Evolutionary conservation across 2,329 filamentous ascomycete species (phyloP), one percentile per base, ranked within the genome.

Genomic region (Pyrenophora graminea): DNA sequence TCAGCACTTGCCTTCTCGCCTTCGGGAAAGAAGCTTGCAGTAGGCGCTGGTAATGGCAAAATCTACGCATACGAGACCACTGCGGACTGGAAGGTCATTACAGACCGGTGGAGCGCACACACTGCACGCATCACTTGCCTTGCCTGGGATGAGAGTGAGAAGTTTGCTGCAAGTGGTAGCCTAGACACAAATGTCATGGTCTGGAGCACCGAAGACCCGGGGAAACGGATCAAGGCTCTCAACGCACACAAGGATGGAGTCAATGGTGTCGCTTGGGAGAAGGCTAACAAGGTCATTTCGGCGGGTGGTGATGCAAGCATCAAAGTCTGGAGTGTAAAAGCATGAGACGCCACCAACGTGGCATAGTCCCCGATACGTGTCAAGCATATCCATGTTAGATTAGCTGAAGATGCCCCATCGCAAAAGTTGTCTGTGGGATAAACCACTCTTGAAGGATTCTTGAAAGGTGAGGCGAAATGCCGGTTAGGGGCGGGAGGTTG

Each of bases 181-280:
- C 77, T 99, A 42, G 94, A 99, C 71, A 97, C 93, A 0, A 91
- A 96, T 67, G 83, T 99, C 17, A 92, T 90, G 70, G 86, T 96
- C 25, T 99, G 94, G 91, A 96, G 90, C 71, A 74, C 97, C 48
- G 77, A 79, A 37, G 89, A 90, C 69, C 93, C 93, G 0, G 91
- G 90, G 2, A 89, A 89, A 74, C 83, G 93, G 61, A 83, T 95
- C 61, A 93, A 94, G 78, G 87, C 86, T 12, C 76, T 85, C 18
- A 96, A 96, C 68, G 91, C 93, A 42, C 94, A 99, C 77, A 97
- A 97, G 77, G 94, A 97, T 68, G 94, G 94, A 8, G 91, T 97
- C 15, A 91, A 88, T 61, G 93, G 90, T 13, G 88, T 97, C 13
- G 82, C 82, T 10, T 99, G 93, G 91, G 80, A 90, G 79, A 61